Base-by-base conservation (phyloP, 352 stramenopile genomes). In the Chrysophaeum taylorii region DNA sequence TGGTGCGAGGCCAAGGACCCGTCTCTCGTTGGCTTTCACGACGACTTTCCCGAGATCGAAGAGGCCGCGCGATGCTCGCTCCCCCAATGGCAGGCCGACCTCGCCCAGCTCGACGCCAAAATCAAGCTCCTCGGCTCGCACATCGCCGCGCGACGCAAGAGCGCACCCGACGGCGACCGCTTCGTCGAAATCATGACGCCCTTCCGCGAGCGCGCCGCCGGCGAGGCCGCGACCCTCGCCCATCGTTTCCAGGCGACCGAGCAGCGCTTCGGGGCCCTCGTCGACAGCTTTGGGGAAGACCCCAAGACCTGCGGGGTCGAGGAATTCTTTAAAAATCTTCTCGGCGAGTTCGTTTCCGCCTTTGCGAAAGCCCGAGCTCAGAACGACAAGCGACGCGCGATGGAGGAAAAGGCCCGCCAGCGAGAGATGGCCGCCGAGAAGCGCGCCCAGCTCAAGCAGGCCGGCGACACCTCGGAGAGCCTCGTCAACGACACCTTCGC, bases 361-460 rank as follows among this genome's bases (percentile, higher is more conserved):
- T 60, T 72, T 36, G 38, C 29, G 37, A 63, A 72, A 36, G 68
- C 68, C 23, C 68, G 36, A 31, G 15, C 50, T 12, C 48, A 72
- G 36, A 72, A 72, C 68, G 68, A 72, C 25, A 23, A 69, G 18
- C 64, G 64, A 33, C 33, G 45, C 35, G 45, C 41, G 68, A 48
- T 53, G 25, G 67, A 72, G 48, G 68, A 66, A 23, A 69, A 69
- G n/a, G 53, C 45, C n/a, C 27, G 31, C 2, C 42, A 43, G 48
- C 41, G 50, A 15, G 29, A 69, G 29, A 69, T 9, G 18, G 45
- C 45, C 45, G 9, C 23, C 45, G 45, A 12, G 9, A 18, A 27
- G 18, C 9, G 23, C 9, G 45, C 45, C 12, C 7, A 12, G 2
- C 31, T 66, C 31, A 1, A 4, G 33, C 52, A 9, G 27, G 52